phyloP scores from a whole-genome alignment of 2,329 filamentous ascomycete genomes.

The Sporothrix inflata region DNA sequence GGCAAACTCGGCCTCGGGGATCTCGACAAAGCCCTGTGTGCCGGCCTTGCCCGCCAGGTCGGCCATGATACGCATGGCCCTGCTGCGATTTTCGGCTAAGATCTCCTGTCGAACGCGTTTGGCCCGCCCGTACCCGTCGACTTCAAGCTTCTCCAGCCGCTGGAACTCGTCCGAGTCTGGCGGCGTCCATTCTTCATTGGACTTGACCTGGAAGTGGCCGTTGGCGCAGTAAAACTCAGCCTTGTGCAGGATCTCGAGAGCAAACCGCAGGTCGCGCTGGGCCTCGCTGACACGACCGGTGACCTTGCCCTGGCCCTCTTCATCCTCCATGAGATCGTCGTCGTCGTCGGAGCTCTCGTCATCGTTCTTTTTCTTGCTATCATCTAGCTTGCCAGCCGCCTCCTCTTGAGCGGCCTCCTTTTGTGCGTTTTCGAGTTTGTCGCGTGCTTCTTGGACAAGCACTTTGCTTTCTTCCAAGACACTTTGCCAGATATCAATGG shows the following conservation, averaged over 20 bases:
- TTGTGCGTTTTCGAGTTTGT: constrained; percentile 59
- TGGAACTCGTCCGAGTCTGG: constrained; percentile 70
- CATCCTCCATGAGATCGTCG: constrained; percentile 43
- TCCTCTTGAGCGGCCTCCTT: constrained; percentile 38
- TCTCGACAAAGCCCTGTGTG: constrained; percentile 60
- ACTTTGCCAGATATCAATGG: constrained; percentile 70
- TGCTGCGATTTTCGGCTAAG: constrained; percentile 60
- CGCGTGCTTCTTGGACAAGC: constrained; percentile 66
- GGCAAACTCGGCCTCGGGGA: constrained; percentile 62
- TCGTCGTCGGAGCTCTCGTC: constrained; percentile 40
- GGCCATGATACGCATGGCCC: constrained; percentile 66
- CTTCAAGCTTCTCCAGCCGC: constrained; percentile 70
- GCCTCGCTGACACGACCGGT: constrained; percentile 56
- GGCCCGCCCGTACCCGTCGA: constrained; percentile 73
- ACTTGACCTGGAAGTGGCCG: constrained; percentile 80
- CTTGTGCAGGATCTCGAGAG: constrained; percentile 79
- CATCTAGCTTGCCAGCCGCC: background rate
- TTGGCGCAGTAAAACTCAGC: constrained; percentile 85
- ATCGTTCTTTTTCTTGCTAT: constrained; percentile 32
- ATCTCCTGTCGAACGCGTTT: constrained; percentile 79
- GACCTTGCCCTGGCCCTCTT: constrained; percentile 41
- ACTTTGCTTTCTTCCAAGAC: constrained; percentile 54
- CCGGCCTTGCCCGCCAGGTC: constrained; percentile 58
- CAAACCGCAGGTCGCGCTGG: constrained; percentile 68
- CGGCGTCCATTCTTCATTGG: constrained; percentile 63